Conservation (phyloP, 2,329 filamentous ascomycete genomes). For the Phialophora expanda region DNA sequence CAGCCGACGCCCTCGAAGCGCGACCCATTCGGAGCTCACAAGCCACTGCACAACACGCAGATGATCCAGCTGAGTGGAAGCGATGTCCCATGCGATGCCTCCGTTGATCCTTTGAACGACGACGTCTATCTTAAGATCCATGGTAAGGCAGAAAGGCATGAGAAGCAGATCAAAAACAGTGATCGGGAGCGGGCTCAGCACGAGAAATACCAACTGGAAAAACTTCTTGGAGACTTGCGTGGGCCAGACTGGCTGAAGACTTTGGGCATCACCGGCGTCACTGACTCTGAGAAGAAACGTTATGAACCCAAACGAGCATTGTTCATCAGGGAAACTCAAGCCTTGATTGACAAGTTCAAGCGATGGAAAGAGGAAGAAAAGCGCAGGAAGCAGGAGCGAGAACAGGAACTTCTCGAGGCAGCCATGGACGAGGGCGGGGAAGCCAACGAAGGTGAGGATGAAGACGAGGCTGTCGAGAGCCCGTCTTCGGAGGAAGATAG, state of each 20-base stretch:
- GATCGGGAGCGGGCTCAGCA: conserved; percentile 70
- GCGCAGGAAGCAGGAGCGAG: conserved; percentile 75
- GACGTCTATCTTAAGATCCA: conserved; percentile 63
- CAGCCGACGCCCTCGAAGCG: conserved; percentile 32
- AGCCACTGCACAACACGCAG: conserved; percentile 50
- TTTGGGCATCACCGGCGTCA: conserved; percentile 85
- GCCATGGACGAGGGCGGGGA: conserved; percentile 44
- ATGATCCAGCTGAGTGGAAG: conserved; percentile 49
- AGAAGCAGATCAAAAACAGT: conserved; percentile 71
- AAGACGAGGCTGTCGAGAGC: not conserved
- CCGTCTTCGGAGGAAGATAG: conserved; percentile 26
- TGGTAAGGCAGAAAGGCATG: conserved; percentile 65
- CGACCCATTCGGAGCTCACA: conserved; percentile 41
- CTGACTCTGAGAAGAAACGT: conserved; percentile 81
- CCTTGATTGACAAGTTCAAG: conserved; percentile 84
- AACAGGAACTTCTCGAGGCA: conserved; percentile 62
- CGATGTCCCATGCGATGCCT: conserved; percentile 31
- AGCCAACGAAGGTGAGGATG: conserved; percentile 38
- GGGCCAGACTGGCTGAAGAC: conserved; percentile 91
- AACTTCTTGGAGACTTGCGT: conserved; percentile 78
- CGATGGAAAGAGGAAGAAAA: conserved; percentile 91
- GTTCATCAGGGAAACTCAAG: conserved; percentile 81
- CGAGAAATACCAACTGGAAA: conserved; percentile 69
- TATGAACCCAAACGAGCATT: conserved; percentile 85
- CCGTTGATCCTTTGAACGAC: conserved; percentile 62